Conservation (phyloP, 257 asterid genomes). For the Fraxinus excelsior region DNA sequence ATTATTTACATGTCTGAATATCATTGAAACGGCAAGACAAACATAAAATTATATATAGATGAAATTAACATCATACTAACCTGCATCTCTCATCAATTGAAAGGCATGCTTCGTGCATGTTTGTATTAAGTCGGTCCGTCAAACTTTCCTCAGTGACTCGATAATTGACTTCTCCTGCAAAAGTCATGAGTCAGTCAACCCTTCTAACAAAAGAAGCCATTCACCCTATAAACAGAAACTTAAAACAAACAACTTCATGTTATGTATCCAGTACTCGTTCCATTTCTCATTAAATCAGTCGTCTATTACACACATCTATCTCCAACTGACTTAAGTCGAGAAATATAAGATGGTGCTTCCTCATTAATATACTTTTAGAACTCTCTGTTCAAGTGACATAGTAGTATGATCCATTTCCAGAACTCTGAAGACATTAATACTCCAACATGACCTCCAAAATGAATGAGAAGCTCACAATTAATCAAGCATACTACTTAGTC, state of each 20-base stretch:
- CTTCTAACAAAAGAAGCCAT: neutral
- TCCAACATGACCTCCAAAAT: neutral
- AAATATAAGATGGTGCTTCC: neutral
- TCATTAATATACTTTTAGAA: neutral
- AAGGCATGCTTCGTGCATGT: slow-evolving; percentile 77
- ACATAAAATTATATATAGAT: neutral
- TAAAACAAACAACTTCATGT: neutral
- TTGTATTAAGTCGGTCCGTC: slow-evolving; percentile 70
- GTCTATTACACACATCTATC: too few species aligned
- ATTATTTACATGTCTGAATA: neutral
- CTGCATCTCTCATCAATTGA: slow-evolving; percentile 65
- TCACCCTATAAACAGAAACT: neutral
- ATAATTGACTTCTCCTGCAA: slow-evolving; percentile 61
- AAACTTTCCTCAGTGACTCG: slow-evolving; percentile 73
- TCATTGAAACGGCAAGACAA: neutral
- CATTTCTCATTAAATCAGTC: too few species aligned
- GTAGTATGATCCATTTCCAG: neutral
- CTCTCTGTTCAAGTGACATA: neutral
- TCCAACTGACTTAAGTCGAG: too few species aligned
- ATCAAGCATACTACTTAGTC: neutral
- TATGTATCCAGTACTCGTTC: too few species aligned
- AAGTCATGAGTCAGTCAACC: neutral
- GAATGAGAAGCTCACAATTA: neutral
- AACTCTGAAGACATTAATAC: neutral
- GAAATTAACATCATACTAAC: slow-evolving; percentile 32